Percentiles rank a stretch among this genome's conserved stretches.
These are phyloP conservation scores for Alternaria brassicicola DNA, from an alignment of 2,329 filamentous ascomycete genomes.

Conservation along the genomic window DNA sequence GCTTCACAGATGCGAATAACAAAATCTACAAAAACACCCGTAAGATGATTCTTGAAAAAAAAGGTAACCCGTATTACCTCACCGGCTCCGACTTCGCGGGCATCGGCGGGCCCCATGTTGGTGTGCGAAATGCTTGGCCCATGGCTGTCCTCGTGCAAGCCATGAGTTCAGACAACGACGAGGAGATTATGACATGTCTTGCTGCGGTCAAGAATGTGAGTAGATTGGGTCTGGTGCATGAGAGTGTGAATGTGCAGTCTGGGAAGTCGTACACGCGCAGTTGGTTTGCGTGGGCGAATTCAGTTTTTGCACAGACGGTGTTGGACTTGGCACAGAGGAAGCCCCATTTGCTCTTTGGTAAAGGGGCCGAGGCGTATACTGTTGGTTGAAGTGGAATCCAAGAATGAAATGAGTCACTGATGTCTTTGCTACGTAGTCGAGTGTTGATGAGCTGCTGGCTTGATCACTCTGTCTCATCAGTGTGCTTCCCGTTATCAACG, in stretches of 20 bases:
- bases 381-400: conserved; percentile 8
- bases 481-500: not conserved
- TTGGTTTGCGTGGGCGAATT: conserved; percentile 99
- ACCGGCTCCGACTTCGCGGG: conserved; percentile 77
- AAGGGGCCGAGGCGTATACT: conserved; percentile 56
- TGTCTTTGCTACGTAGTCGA: not conserved
- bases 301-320: conserved; percentile 91
- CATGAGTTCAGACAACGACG: conserved; percentile 82
- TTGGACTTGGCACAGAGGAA: conserved; percentile 87
- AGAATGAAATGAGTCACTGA: not conserved
- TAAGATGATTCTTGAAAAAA: conserved; percentile 75
- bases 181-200: conserved; percentile 78
- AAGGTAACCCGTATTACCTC: conserved; percentile 88
- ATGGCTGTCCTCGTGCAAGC: conserved; percentile 94
- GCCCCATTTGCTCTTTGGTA: conserved; percentile 82
- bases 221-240: conserved; percentile 81
- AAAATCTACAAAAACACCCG: conserved; percentile 86
- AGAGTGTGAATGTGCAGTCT: conserved; percentile 66
- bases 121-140: conserved; percentile 90
- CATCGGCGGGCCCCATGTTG: conserved; percentile 85
- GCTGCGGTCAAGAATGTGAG: conserved; percentile 76
- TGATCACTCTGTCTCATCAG: not conserved
- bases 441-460: not conserved
- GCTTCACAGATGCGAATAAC: conserved; percentile 71
- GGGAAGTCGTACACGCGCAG: conserved; percentile 57